phyloP scores from a whole-genome alignment of 306 rosid species.

The Luffa acutangula region DNA sequence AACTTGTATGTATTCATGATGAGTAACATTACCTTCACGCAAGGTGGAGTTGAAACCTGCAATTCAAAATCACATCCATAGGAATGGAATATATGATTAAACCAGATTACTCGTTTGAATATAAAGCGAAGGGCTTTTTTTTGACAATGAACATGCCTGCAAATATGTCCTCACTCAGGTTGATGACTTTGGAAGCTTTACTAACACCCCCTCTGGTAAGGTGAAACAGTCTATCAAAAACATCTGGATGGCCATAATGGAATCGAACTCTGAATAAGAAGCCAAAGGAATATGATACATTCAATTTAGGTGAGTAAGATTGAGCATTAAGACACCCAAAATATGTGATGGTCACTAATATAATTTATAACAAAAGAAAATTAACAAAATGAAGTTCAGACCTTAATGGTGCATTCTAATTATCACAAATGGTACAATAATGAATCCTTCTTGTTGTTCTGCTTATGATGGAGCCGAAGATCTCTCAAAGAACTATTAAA shows the following conservation, averaged over 20 bases:
- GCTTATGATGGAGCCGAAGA: neutral
- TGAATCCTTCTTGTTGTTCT: neutral
- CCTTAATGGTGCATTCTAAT: neutral
- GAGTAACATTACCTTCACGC: conserved; percentile 90
- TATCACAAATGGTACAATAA: neutral
- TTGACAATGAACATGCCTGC: conserved; percentile 44
- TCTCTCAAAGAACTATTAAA: neutral
- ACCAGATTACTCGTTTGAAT: neutral
- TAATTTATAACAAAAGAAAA: neutral
- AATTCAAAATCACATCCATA: conserved; percentile 11
- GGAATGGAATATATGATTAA: neutral
- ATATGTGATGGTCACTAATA: neutral
- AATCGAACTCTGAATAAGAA: conserved; percentile 77
- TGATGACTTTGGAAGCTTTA: conserved; percentile 90
- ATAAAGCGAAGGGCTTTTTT: neutral
- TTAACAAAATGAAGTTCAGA: neutral
- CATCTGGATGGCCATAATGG: conserved; percentile 99
- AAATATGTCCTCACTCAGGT: conserved; percentile 97
- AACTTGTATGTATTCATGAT: conserved; percentile 95
- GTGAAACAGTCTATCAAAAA: conserved; percentile 88
- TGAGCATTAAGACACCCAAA: neutral
- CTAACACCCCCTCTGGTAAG: conserved; percentile 96
- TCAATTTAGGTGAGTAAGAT: neutral
- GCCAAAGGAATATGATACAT: conserved; percentile 3
- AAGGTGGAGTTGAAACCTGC: conserved; percentile 87